Conservation (phyloP, 1,139 yeast species). For the Yamadazyma dendronema region DNA sequence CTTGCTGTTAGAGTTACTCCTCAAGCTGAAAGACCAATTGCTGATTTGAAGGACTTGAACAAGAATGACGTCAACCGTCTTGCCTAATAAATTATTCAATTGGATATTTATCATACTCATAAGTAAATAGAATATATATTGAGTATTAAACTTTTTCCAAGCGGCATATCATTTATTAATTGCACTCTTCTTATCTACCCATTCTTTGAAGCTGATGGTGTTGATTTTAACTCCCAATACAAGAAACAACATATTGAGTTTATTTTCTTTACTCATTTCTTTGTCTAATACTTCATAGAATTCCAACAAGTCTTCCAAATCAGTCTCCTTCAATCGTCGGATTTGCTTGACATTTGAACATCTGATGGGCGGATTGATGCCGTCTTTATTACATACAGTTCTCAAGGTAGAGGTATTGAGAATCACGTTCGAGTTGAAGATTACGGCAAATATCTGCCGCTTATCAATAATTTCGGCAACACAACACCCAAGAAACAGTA, state of each 20-base stretch:
- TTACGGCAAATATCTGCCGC: background rate
- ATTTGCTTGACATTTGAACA: background rate
- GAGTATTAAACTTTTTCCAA: too few relatives aligned
- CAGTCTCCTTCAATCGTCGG: background rate
- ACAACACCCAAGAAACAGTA: background rate
- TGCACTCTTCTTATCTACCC: background rate
- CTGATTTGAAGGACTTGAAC: conserved; percentile 33
- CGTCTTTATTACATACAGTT: conserved; percentile 1
- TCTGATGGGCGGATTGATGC: background rate
- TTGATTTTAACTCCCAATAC: background rate
- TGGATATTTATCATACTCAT: too few relatives aligned
- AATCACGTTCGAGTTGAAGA: background rate
- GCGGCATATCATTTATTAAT: background rate
- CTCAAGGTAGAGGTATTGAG: background rate
- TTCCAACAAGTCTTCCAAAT: background rate
- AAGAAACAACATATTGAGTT: background rate
- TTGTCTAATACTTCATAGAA: background rate
- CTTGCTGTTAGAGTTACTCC: conserved; percentile 71
- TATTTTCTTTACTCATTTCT: background rate
- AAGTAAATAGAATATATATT: too few relatives aligned
- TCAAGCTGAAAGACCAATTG: conserved; percentile 51
- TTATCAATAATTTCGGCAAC: background rate
- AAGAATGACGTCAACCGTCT: conserved; percentile 14
- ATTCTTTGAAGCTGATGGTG: background rate
- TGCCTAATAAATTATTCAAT: conserved; percentile 5